Conservation (phyloP, 345 rosid genomes). For the Populus pruinosa region DNA sequence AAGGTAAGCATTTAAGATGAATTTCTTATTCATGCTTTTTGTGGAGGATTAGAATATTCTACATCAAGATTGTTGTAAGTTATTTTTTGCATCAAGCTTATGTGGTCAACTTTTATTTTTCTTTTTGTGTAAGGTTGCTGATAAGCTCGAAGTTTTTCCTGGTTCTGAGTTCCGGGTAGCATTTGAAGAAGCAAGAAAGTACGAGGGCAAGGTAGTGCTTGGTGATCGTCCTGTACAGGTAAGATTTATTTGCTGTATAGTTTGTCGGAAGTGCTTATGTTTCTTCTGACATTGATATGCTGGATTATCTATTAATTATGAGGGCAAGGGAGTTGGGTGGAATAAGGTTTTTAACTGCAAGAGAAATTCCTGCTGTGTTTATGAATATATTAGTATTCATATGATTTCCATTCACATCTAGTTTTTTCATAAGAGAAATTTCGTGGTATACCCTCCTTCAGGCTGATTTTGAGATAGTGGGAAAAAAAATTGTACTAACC, state of each 20-base stretch:
- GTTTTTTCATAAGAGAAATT: not conserved
- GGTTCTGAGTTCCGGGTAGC: slow-evolving; percentile 95
- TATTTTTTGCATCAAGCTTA: not conserved
- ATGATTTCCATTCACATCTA: not conserved
- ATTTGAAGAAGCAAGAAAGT: slow-evolving; percentile 78
- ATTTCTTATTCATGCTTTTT: not conserved
- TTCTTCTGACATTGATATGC: not conserved
- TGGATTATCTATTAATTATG: not conserved
- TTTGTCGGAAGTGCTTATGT: not conserved
- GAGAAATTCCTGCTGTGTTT: not conserved
- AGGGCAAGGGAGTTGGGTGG: not conserved
- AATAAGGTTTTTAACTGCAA: not conserved
- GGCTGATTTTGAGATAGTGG: not conserved
- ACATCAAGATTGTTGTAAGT: not conserved
- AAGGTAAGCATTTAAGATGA: slow-evolving; percentile 44
- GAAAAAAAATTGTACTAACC: not conserved
- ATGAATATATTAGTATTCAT: not conserved
- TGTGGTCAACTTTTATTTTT: not conserved
- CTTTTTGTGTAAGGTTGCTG: slow-evolving; percentile 55
- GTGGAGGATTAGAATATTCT: not conserved
- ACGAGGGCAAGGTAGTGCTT: slow-evolving; percentile 74
- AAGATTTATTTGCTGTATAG: slow-evolving; percentile 15
- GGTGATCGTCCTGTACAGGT: slow-evolving; percentile 98
- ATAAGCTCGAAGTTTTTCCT: slow-evolving; percentile 77
- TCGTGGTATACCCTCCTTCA: not conserved